Base-by-base conservation (phyloP, 2,329 filamentous ascomycete species). In the Setomelanomma holmii region DNA sequence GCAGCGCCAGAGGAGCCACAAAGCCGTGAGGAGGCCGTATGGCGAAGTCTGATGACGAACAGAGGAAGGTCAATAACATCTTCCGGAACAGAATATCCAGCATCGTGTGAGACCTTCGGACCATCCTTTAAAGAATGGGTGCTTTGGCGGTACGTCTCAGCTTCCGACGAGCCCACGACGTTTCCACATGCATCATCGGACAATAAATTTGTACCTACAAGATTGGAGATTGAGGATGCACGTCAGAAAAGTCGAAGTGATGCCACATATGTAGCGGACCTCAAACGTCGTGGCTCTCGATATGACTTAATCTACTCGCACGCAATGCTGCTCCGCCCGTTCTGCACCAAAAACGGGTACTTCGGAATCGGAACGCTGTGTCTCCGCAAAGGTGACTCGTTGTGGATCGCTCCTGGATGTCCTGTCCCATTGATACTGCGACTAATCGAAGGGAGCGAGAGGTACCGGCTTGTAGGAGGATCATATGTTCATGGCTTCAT, bases 401-500 rank as follows among this genome's bases (percentile, higher is more conserved):
- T 62, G 14, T 62, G 56, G 56, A 44, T 63, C 17, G 52, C 54
- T 14, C 45, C 57, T 22, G 57, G 63, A 5, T 61, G 51, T 33
- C 55, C 51, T 7, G 53, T 64, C n/a, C 58, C 59, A 10, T 21
- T 66, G 38, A 51, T 63, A 2, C 21, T 63, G 6, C 54, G 56
- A 19, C 49, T 39, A 4, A n/a, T 52, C 12, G 51, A 52, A 6
- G 40, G 33, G 0, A 53, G 47, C 17, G 14, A 20, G 14, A 35
- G 39, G 16, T 54, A 58, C 42, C 35, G 40, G 5, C 47, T 64
- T 10, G 53, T 66, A 24, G 61, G 61, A 7, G 59, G 57, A 2
- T 33, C 55, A 3, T 61, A 58, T 40, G n/a, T 59, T 4, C 60
- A 61, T 51, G 56, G 61, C 2, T 49, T 61, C 16, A 64, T 63